Percentiles rank a stretch among this genome's conserved stretches.
Conservation (phyloP, 2,329 filamentous ascomycete species). For the Hypoxylon sp. region DNA sequence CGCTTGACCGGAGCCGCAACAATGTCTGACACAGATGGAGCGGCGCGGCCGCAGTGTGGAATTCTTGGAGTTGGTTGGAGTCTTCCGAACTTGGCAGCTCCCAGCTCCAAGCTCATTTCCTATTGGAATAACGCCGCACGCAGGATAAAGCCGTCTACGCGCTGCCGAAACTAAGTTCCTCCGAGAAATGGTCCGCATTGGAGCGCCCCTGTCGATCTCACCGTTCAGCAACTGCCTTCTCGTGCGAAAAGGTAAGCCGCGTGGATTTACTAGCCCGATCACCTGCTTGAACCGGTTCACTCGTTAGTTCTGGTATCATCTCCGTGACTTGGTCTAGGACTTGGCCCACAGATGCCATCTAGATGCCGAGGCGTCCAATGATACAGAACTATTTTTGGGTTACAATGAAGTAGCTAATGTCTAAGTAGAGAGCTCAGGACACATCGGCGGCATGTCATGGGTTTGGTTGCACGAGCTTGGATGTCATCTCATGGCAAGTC, state of each 20-base stretch:
- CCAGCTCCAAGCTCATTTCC: constrained; percentile 26
- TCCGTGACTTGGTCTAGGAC: constrained; percentile 18
- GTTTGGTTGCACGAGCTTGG: constrained; percentile 45
- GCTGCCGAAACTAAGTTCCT: constrained; percentile 30
- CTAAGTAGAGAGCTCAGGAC: constrained; percentile 31
- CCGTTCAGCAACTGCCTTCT: constrained; percentile 19
- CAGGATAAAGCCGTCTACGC: constrained; percentile 28
- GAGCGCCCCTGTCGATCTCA: constrained; percentile 33
- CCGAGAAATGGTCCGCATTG: constrained; percentile 38
- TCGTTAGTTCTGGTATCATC: constrained; percentile 17
- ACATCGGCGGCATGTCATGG: constrained; percentile 37
- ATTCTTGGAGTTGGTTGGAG: constrained; percentile 30
- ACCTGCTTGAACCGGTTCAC: constrained; percentile 45
- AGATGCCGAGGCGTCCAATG: constrained; percentile 18
- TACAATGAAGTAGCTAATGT: constrained; percentile 35
- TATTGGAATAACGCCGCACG: constrained; percentile 24
- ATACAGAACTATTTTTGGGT: constrained; percentile 27
- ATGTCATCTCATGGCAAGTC: constrained; percentile 47
- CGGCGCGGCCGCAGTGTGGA: constrained; percentile 15
- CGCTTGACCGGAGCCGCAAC: constrained; percentile 33
- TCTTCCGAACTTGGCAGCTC: constrained; percentile 35
- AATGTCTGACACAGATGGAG: constrained; percentile 27
- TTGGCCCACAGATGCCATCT: constrained; percentile 24
- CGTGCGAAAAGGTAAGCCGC: constrained; percentile 28
- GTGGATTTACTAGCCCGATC: constrained; percentile 37